Evolutionary conservation across 495 filamentous ascomycete genomes (phyloP).

Genomic region (Annulohypoxylon bovei): DNA sequence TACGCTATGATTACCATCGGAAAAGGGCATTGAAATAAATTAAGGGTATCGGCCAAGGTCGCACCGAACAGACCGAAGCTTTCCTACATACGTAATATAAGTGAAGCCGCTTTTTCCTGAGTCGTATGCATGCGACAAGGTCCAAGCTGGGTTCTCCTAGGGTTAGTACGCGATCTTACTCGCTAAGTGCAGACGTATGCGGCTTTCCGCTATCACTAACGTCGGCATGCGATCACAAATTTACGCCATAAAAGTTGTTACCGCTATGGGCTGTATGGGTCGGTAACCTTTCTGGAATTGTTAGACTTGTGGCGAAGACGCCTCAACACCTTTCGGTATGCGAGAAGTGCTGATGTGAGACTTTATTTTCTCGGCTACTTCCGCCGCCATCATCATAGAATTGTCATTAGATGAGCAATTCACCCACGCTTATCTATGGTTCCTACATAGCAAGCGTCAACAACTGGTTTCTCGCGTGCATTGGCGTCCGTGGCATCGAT

Average conservation of each 20-base stretch:
- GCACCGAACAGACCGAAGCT: conserved; percentile 8
- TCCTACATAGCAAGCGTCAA: conserved; percentile 9
- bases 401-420: background rate
- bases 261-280: background rate
- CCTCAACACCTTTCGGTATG: background rate
- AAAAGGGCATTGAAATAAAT: background rate
- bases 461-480: conserved; percentile 23
- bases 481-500: conserved; percentile 10
- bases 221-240: conserved; percentile 14
- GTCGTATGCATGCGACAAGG: background rate
- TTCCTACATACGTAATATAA: background rate
- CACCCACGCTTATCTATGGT: conserved; percentile 21
- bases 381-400: background rate
- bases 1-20: background rate
- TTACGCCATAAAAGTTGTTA: background rate
- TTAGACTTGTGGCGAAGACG: too few relatives aligned
- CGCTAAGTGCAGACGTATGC: conserved; percentile 10
- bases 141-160: background rate
- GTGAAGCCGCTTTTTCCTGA: background rate
- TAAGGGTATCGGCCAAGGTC: background rate
- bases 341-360: conserved; percentile 27
- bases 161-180: conserved; percentile 6
- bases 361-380: conserved; percentile 11
- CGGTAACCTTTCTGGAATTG: background rate
- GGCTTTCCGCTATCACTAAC: background rate